Conservation (phyloP, 345 rosid species). For the Combretum micranthum region DNA sequence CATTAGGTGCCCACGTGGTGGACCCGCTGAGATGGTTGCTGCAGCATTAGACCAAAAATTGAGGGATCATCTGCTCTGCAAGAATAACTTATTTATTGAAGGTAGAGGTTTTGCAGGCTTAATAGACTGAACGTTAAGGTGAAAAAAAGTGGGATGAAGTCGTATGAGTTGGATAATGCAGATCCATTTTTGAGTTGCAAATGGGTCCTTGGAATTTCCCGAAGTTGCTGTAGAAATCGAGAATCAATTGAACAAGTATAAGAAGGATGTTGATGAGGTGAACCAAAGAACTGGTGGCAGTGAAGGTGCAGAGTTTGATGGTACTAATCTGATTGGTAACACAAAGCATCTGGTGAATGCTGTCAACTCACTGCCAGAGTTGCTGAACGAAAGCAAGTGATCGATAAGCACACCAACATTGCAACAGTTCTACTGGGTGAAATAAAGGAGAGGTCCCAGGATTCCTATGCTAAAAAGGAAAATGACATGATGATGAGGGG, state of each 20-base stretch:
- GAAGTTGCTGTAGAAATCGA: conserved; percentile 97
- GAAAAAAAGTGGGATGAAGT: conserved; percentile 83
- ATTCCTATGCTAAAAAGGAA: conserved; percentile 86
- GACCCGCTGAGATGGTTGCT: conserved; percentile 97
- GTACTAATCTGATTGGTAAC: conserved; percentile 92
- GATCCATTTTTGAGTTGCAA: conserved; percentile 92
- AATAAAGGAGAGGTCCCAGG: conserved; percentile 94
- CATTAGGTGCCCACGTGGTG: conserved; percentile 78
- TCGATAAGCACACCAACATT: conserved; percentile 95
- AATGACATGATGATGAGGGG: conserved; percentile 90
- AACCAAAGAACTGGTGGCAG: conserved; percentile 82
- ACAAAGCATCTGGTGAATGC: conserved; percentile 97
- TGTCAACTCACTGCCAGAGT: conserved; percentile 90
- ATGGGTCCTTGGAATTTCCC: conserved; percentile 86
- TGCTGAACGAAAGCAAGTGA: conserved; percentile 91
- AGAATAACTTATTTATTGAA: conserved; percentile 88
- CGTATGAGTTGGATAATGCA: conserved; percentile 71
- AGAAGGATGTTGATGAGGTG: conserved; percentile 95
- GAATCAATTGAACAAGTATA: conserved; percentile 76
- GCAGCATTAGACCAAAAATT: conserved; percentile 83
- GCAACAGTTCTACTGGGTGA: conserved; percentile 86
- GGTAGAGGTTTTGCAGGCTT: conserved; percentile 74
- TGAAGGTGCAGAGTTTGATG: conserved; percentile 83
- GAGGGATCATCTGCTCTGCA: conserved; percentile 91
- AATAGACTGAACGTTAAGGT: conserved; percentile 80